These are phyloP conservation scores for Lactarius vividus DNA, from an alignment of 768 basidiomycete species.

Conservation along the genomic window DNA sequence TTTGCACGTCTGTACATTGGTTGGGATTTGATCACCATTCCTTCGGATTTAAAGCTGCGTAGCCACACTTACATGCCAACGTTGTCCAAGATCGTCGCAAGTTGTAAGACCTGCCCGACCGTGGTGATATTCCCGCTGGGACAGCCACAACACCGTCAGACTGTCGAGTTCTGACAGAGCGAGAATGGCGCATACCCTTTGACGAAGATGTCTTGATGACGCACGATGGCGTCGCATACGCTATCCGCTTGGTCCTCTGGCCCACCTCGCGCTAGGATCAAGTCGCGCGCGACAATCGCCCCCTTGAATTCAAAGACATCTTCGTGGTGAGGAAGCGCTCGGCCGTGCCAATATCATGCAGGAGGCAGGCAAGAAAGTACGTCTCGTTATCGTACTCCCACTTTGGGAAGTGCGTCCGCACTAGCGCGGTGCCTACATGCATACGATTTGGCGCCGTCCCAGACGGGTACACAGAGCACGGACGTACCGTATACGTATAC, in stretches of 20 bases:
- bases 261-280: constrained; percentile 43
- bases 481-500: constrained; percentile 49
- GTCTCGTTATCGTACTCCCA: constrained; percentile 50
- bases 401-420: constrained; percentile 44
- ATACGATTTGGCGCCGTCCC: neutral
- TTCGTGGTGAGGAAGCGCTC: constrained; percentile 51
- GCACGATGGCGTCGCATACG: constrained; percentile 49
- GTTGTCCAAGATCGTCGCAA: constrained; percentile 49
- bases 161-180: neutral
- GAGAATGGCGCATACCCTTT: constrained; percentile 37
- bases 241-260: constrained; percentile 51
- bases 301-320: constrained; percentile 55
- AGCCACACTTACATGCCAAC: constrained; percentile 40
- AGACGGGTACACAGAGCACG: neutral
- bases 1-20: constrained; percentile 39
- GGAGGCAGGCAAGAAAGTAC: constrained; percentile 49
- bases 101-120: constrained; percentile 49
- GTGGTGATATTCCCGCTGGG: constrained; percentile 48
- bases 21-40: neutral
- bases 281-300: constrained; percentile 49
- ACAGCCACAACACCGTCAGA: constrained; percentile 8
- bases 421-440: constrained; percentile 45
- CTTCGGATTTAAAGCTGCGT: neutral
- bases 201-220: constrained; percentile 48
- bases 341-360: constrained; percentile 54